Conservation (phyloP, 352 stramenopile genomes). For the Thraustotheca clavata region DNA sequence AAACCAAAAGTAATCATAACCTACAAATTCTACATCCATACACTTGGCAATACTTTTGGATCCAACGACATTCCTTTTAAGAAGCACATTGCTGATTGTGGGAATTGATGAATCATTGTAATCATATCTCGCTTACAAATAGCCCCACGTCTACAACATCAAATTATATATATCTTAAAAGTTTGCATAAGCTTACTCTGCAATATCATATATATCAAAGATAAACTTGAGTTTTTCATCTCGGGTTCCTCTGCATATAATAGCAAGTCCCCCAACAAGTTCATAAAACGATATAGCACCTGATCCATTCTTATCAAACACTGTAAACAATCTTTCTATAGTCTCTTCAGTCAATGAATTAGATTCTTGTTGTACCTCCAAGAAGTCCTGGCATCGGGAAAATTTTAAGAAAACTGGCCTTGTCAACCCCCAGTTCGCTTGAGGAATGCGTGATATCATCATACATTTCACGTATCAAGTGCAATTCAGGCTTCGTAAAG, state of each 20-base stretch:
- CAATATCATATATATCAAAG: constrained; percentile 90
- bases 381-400: constrained; percentile 87
- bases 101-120: constrained; percentile 82
- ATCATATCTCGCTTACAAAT: constrained; percentile 80
- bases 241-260: constrained; percentile 65
- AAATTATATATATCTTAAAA: background rate
- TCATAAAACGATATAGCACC: constrained; percentile 87
- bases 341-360: background rate
- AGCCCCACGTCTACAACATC: constrained; percentile 50
- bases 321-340: constrained; percentile 84
- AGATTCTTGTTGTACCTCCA: constrained; percentile 35
- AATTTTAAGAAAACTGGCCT: constrained; percentile 91
- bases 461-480: constrained; percentile 69
- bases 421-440: constrained; percentile 75
- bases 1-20: background rate
- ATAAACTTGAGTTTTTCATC: constrained; percentile 91
- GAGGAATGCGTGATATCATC: constrained; percentile 55
- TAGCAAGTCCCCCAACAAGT: constrained; percentile 86
- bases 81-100: constrained; percentile 54
- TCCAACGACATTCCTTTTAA: constrained; percentile 28
- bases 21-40: constrained; percentile 11
- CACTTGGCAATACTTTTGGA: background rate
- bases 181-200: constrained; percentile 33
- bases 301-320: constrained; percentile 87
- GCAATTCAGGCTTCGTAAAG: constrained; percentile 70